A percentile compares a stretch with the other conserved stretches of the same genome.
phyloP scores from a whole-genome alignment of 305 asterid species.

The Fraxinus angustifolia region DNA sequence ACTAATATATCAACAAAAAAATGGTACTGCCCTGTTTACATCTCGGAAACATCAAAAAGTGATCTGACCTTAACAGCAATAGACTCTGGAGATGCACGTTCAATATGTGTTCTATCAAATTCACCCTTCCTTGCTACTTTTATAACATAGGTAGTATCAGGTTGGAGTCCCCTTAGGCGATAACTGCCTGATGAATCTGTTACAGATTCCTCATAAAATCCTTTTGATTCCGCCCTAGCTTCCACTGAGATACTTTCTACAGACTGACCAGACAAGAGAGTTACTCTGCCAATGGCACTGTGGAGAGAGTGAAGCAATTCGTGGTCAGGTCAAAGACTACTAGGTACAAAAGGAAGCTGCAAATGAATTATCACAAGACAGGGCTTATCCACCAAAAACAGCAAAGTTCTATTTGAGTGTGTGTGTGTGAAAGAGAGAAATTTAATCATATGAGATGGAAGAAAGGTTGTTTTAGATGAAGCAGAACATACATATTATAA shows the following conservation, averaged over 20 bases:
- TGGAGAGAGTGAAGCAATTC: slow-evolving; percentile 26
- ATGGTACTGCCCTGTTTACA: slow-evolving; percentile 11
- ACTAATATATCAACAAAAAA: not conserved
- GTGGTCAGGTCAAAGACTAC: slow-evolving; percentile 10
- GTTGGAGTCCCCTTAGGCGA: slow-evolving; percentile 91
- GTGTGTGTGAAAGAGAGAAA: not conserved
- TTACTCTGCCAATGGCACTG: slow-evolving; percentile 86
- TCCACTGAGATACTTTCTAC: slow-evolving; percentile 80
- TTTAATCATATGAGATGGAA: not conserved
- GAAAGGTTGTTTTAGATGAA: not conserved
- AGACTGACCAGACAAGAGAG: slow-evolving; percentile 87
- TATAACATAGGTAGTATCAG: slow-evolving; percentile 66
- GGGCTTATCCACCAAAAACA: not conserved
- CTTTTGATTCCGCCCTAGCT: slow-evolving; percentile 86
- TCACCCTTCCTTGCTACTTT: slow-evolving; percentile 68
- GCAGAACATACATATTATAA: slow-evolving; percentile 6
- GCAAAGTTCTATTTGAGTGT: not conserved
- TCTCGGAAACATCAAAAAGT: slow-evolving; percentile 16
- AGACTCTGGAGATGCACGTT: slow-evolving; percentile 85
- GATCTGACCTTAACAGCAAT: slow-evolving; percentile 58
- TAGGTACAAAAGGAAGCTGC: not conserved
- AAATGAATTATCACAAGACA: not conserved
- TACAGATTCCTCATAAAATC: slow-evolving; percentile 84
- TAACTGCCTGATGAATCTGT: slow-evolving; percentile 81
- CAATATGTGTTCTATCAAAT: slow-evolving; percentile 46